Base-by-base conservation (phyloP, 75 land plant genomes). In the Selaginella tamariscina region DNA sequence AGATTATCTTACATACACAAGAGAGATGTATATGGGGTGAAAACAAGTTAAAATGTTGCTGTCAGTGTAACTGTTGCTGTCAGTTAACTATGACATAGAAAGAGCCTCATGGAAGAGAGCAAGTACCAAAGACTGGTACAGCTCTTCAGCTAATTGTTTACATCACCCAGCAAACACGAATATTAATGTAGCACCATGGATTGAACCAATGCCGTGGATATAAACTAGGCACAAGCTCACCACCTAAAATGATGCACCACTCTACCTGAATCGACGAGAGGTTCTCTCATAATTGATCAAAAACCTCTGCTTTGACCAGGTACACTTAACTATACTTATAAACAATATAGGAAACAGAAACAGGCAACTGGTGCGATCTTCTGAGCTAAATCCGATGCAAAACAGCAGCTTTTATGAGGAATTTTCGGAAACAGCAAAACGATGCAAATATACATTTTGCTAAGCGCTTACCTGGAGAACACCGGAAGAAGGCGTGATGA, bases 401-500 rank as follows among this genome's bases (percentile, higher is more conserved):
- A 11, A 65, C 0, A 67, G 30, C 31, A 15, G 75, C 27, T 5
- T 56, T 0, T 0, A 11, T 2, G 24, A 55, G n/a, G 0, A 18
- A 15, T 22, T 29, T 31, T 23, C 5, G 13, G 21, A 74, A 32
- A 20, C 0, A 9, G 32, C 69, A 18, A 78, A 29, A 64, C 1
- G 20, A 28, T 33, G 11, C 18, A 26, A 0, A 55, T 2, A 5
- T 2, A 59, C 15, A 49, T 49, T 49, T 49, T 13, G 54, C 11
- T 8, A 2, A 31, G 2, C 26, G 79, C 33, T 9, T 20, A 75
- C 92, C 92, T 85, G 89, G 73, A 81, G 84, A 49, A 88, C 86
- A 8, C 85, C 92, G 8, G 92, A 83, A 8, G 80, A 67, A 44
- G 92, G 92, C 1, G 86, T 77, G 56, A 88, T 67, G 65, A 54